These are phyloP conservation scores for Psilocybe cyanescens DNA, from an alignment of 768 basidiomycete species.

Conservation along the genomic window DNA sequence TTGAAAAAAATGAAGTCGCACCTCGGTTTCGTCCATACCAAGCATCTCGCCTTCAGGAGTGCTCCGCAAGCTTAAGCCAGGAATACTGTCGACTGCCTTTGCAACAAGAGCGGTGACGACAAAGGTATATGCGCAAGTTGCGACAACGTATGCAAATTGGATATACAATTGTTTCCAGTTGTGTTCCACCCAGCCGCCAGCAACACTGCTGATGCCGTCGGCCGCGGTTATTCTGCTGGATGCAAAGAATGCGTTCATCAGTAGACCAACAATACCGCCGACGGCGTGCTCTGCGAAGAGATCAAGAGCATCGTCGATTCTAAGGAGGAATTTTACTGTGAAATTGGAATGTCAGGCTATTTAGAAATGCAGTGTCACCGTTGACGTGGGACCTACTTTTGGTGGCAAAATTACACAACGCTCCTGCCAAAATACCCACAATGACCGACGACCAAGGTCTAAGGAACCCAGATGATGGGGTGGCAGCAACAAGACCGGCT, in stretches of 20 bases:
- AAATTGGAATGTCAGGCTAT: slow-evolving; percentile 2
- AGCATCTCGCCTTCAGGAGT: slow-evolving; percentile 59
- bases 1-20: slow-evolving; percentile 28
- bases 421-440: slow-evolving; percentile 74
- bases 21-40: slow-evolving; percentile 77
- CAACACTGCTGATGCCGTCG: slow-evolving; percentile 64
- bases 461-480: slow-evolving; percentile 84
- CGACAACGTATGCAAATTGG: slow-evolving; percentile 69
- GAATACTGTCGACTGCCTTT: slow-evolving; percentile 57
- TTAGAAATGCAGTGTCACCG: not conserved
- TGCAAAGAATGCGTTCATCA: slow-evolving; percentile 78
- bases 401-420: slow-evolving; percentile 82
- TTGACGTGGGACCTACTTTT: slow-evolving; percentile 53
- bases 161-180: slow-evolving; percentile 83
- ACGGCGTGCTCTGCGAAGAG: slow-evolving; percentile 91
- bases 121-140: slow-evolving; percentile 61
- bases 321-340: slow-evolving; percentile 68
- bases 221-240: slow-evolving; percentile 62
- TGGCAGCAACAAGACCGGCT: slow-evolving; percentile 87
- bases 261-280: slow-evolving; percentile 78
- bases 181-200: slow-evolving; percentile 75
- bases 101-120: slow-evolving; percentile 64
- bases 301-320: slow-evolving; percentile 89
- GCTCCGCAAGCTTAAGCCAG: slow-evolving; percentile 58
- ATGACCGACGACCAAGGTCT: slow-evolving; percentile 79